Percentiles rank a stretch among this genome's conserved stretches.
Conservation (phyloP, 139 green algal genomes). For the Micractinium conductrix region DNA sequence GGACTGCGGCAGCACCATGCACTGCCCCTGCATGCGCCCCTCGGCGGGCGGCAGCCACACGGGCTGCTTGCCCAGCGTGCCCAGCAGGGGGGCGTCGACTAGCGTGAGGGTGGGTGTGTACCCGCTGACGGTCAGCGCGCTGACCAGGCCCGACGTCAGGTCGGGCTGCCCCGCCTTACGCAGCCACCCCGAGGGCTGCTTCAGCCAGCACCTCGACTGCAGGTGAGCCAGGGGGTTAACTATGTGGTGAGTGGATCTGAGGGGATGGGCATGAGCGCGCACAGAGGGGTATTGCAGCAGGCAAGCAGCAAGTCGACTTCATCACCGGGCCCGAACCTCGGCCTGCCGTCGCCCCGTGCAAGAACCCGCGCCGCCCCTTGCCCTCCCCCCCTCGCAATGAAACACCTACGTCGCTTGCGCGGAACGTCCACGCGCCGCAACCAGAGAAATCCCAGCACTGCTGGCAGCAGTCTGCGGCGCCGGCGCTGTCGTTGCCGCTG, state of each 20-base stretch:
- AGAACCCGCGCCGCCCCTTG: too few species aligned
- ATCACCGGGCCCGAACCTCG: too few species aligned
- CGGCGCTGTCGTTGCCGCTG: not conserved
- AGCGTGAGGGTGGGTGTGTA: not conserved
- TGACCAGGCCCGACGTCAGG: conserved; percentile 1
- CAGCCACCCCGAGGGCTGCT: not conserved
- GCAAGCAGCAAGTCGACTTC: too few species aligned
- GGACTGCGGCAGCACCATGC: not conserved
- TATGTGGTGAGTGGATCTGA: too few species aligned
- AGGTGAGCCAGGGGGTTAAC: not conserved
- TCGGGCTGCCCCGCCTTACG: not conserved
- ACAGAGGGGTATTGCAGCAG: too few species aligned
- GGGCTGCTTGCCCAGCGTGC: not conserved
- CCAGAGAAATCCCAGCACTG: not conserved
- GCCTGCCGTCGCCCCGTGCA: too few species aligned
- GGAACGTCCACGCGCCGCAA: conserved; percentile 1
- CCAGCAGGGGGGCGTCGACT: not conserved
- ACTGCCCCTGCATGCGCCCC: not conserved
- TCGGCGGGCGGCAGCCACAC: not conserved
- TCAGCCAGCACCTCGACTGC: conserved; percentile 5
- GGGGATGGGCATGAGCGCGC: too few species aligned
- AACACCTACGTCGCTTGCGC: not conserved
- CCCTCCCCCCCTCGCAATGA: too few species aligned
- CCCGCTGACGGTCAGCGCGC: not conserved
- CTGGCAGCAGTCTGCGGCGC: not conserved